Conservation (phyloP, 2,329 filamentous ascomycete species). For the Rhinocladiella similis region DNA sequence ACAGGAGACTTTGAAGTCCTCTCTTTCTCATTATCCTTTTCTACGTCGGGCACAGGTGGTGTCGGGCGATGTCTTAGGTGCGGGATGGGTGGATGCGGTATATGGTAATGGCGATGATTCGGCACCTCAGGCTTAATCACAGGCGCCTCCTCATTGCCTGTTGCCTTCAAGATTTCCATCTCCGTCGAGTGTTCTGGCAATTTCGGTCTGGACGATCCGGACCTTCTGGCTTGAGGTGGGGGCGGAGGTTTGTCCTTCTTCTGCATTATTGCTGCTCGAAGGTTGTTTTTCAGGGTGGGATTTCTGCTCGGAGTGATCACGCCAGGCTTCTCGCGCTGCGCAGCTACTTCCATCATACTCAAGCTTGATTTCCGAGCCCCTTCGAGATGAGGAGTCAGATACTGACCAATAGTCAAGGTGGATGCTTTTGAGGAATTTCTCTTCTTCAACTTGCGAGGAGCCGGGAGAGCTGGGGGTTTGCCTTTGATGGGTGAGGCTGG, state of each 20-base stretch:
- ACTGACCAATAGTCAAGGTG: conserved; percentile 27
- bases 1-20: neutral
- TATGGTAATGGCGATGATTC: conserved; percentile 7
- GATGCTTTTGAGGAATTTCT: conserved; percentile 34
- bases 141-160: neutral
- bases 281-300: conserved; percentile 29
- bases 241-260: conserved; percentile 30
- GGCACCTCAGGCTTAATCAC: neutral
- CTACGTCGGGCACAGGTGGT: neutral
- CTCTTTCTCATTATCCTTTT: conserved; percentile 6
- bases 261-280: conserved; percentile 24
- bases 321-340: conserved; percentile 77
- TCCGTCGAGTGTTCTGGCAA: conserved; percentile 14
- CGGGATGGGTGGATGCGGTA: conserved; percentile 2
- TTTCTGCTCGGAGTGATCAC: conserved; percentile 74
- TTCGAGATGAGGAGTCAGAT: conserved; percentile 49
- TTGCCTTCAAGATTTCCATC: conserved; percentile 13
- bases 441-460: conserved; percentile 37
- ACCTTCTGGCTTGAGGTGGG: conserved; percentile 32
- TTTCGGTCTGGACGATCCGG: conserved; percentile 23
- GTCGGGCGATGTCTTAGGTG: neutral
- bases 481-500: conserved; percentile 25
- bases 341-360: conserved; percentile 76
- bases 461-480: conserved; percentile 48
- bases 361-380: conserved; percentile 69